phyloP scores from a whole-genome alignment of 192 early-diverging fungal species.

The Spizellomyces sp. region DNA sequence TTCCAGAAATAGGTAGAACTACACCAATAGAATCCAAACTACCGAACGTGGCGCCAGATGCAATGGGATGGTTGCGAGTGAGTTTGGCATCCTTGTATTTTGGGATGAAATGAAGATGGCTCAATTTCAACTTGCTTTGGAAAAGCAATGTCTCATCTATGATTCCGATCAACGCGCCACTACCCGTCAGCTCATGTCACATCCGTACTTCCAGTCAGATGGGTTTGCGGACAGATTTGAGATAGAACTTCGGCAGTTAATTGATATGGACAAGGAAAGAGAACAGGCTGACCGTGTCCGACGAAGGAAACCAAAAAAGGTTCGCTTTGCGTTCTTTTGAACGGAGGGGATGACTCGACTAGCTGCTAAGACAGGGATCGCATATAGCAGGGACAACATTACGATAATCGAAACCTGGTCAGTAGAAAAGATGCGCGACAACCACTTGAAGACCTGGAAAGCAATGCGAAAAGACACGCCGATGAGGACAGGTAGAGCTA shows the following conservation, averaged over 20 bases:
- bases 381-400: slow-evolving; percentile 5
- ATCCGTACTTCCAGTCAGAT: slow-evolving; percentile 64
- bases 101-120: not conserved
- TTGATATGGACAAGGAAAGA: slow-evolving; percentile 55
- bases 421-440: slow-evolving; percentile 41
- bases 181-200: slow-evolving; percentile 55
- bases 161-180: slow-evolving; percentile 65
- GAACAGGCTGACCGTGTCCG: slow-evolving; percentile 47
- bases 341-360: not conserved
- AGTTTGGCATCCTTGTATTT: not conserved
- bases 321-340: slow-evolving; percentile 6
- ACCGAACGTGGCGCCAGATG: slow-evolving; percentile 51
- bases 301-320: slow-evolving; percentile 44
- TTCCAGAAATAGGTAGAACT: slow-evolving; percentile 59
- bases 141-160: slow-evolving; percentile 60
- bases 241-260: slow-evolving; percentile 49
- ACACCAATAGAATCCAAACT: slow-evolving; percentile 58
- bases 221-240: slow-evolving; percentile 58
- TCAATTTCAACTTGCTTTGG: not conserved
- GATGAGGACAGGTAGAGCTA: slow-evolving; percentile 28
- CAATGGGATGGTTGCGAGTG: slow-evolving; percentile 61
- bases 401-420: slow-evolving; percentile 23
- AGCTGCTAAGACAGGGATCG: not conserved
- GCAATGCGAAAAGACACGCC: slow-evolving; percentile 30
- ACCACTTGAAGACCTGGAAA: slow-evolving; percentile 50